Evolutionary conservation across 768 basidiomycete genomes (phyloP), one percentile per base, ranked within the genome.

Genomic region (Russula sp.): DNA sequence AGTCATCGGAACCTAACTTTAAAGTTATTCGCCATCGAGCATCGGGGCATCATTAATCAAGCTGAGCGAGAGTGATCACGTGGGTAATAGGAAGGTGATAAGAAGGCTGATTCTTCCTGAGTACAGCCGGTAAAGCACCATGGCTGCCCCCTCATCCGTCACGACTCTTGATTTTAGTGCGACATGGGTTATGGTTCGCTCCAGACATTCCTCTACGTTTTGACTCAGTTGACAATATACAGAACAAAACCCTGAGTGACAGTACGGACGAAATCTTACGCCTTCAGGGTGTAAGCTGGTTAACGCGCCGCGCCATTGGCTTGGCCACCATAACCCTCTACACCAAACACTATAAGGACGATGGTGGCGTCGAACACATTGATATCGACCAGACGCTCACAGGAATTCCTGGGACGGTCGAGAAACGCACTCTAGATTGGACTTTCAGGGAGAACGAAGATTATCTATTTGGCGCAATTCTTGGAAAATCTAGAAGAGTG

Each of bases 161-260:
- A 84, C 79, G 42, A 83, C 82, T 60, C 80, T 80, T 68, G 76
- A 88, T 61, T 74, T 90, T 63, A 76, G 77, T 57, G 89, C 87
- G 59, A 85, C 75, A 67, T 91, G 79, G 70, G 70, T 75, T 61
- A 81, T 88, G 83, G 88, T 89, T 69, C 32, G 75, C 59, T n/a
- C n/a, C 27, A 8, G 2, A 35, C 48, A 34, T 20, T 31, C 35
- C 2, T 50, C 11, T 45, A 35, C 11, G 51, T n/a, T 20, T 31
- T 61, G n/a, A 55, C 37, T 40, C 31, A 10, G 16, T 40, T 44
- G 9, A 31, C 54, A 16, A 35, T 32, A 8, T 47, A 57, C 63
- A 91, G 89, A 89, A 87, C 77, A 90, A 87, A 73, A 49, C 76
- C 1, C 78, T 89, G 57, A 87, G 84, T 45, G 87, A 86, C 67